Evolutionary conservation across 2,329 filamentous ascomycete genomes (phyloP).

Genomic region (Diplocarpon mali): DNA sequence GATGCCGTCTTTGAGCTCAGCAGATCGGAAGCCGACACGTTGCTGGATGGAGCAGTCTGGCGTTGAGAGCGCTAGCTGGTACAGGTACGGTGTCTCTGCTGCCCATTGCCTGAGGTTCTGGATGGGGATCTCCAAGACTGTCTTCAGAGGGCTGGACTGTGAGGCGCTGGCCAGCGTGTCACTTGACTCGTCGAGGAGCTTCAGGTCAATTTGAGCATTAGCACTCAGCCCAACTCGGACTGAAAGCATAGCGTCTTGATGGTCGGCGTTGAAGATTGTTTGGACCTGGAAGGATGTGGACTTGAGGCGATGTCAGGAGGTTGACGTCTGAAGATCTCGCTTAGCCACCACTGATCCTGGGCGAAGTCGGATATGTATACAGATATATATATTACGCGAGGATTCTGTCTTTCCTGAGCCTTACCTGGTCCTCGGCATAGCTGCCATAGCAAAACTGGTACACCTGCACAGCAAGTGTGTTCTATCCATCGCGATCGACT

Average conservation of each 20-base stretch:
- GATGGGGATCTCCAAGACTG: conserved; percentile 29
- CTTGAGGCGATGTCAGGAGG: conserved; percentile 36
- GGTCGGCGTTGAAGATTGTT: conserved; percentile 40
- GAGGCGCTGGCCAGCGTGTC: conserved; percentile 25
- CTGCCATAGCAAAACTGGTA: conserved; percentile 47
- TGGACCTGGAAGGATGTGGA: conserved; percentile 40
- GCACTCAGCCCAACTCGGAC: conserved; percentile 36
- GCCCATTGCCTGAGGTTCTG: conserved; percentile 52
- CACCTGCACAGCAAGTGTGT: conserved; percentile 37
- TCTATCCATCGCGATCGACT: conserved; percentile 24
- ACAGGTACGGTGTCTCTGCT: conserved; percentile 54
- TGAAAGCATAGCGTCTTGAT: conserved; percentile 38
- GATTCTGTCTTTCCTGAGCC: not conserved
- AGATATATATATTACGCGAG: not conserved
- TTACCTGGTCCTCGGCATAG: conserved; percentile 41
- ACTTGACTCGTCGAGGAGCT: conserved; percentile 35
- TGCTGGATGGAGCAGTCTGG: conserved; percentile 27
- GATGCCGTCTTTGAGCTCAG: conserved; percentile 40
- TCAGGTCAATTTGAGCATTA: conserved; percentile 28
- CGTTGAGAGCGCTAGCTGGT: conserved; percentile 36
- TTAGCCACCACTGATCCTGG: conserved; percentile 41
- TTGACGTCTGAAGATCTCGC: conserved; percentile 44
- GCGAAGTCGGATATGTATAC: not conserved
- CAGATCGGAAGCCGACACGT: conserved; percentile 40
- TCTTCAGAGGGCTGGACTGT: conserved; percentile 5